Evolutionary conservation across 2,329 filamentous ascomycete species (phyloP).

Genomic region (Penicillium sp.): DNA sequence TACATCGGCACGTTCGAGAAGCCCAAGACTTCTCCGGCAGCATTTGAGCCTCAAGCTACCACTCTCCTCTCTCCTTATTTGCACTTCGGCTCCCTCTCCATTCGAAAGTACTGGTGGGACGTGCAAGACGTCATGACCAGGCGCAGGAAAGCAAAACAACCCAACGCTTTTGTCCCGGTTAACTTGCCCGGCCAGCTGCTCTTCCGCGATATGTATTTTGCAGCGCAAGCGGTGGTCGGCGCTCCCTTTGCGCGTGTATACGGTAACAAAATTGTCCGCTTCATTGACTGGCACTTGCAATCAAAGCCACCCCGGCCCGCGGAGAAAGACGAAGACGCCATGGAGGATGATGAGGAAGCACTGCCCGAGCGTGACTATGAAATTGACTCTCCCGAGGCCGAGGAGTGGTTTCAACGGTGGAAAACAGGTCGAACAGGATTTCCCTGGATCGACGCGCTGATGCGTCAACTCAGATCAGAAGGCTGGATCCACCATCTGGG

Average conservation of each 20-base stretch:
- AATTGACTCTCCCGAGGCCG: constrained; percentile 67
- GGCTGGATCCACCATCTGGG: constrained; percentile 84
- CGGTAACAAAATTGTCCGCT: constrained; percentile 71
- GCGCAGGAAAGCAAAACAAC: constrained; percentile 63
- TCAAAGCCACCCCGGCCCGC: constrained; percentile 53
- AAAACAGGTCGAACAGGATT: constrained; percentile 73
- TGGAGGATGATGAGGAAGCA: constrained; percentile 39
- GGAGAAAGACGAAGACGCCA: not conserved
- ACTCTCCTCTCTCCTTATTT: constrained; percentile 75
- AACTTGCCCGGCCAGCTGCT: constrained; percentile 74
- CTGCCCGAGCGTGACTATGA: constrained; percentile 66
- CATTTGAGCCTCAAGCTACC: constrained; percentile 74
- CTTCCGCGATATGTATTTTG: constrained; percentile 86
- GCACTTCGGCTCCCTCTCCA: constrained; percentile 75
- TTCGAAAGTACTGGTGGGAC: constrained; percentile 75
- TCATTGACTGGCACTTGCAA: constrained; percentile 79
- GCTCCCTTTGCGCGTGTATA: constrained; percentile 68
- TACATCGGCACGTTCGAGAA: constrained; percentile 79
- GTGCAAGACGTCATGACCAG: constrained; percentile 66
- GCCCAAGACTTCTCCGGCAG: constrained; percentile 75
- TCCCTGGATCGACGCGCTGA: constrained; percentile 80
- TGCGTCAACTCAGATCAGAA: constrained; percentile 73
- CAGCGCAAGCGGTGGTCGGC: constrained; percentile 72
- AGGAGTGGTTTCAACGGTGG: constrained; percentile 73
- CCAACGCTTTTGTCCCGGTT: constrained; percentile 64